Conservation (phyloP, 2,329 filamentous ascomycete genomes). For the Biscogniauxia mediterranea region DNA sequence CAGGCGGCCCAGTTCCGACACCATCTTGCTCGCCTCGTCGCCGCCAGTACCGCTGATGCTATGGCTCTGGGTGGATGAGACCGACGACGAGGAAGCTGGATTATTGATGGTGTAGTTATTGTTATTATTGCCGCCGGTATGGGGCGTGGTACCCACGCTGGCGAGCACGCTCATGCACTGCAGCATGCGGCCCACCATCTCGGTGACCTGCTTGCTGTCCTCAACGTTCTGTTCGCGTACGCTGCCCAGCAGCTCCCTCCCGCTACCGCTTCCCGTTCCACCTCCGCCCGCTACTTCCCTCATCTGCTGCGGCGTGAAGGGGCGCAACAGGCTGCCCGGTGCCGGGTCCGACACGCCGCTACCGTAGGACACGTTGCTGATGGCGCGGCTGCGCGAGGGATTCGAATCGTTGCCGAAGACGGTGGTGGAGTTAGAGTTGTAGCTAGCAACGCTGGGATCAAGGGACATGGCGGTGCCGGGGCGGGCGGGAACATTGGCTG, state of each 20-base stretch:
- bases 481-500: conserved; percentile 36
- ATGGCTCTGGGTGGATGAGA: no score
- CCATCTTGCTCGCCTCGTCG: conserved; percentile 72
- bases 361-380: conserved; percentile 76
- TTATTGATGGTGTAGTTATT: not conserved
- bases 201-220: conserved; percentile 78
- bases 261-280: conserved; percentile 20
- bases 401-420: conserved; percentile 66
- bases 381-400: conserved; percentile 67
- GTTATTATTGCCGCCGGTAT: conserved; percentile 4
- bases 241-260: conserved; percentile 30
- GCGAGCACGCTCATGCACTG: conserved; percentile 93
- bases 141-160: conserved; percentile 51
- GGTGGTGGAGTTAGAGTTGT: conserved; percentile 76
- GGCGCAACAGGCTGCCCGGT: conserved; percentile 43
- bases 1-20: conserved; percentile 80
- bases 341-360: conserved; percentile 44
- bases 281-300: conserved; percentile 24
- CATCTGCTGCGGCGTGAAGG: conserved; percentile 47
- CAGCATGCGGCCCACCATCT: conserved; percentile 92
- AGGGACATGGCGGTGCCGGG: conserved; percentile 74
- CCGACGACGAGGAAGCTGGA: not conserved
- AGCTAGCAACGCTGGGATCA: conserved; percentile 73
- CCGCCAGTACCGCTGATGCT: conserved; percentile 39
- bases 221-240: conserved; percentile 60